phyloP scores from a whole-genome alignment of 352 stramenopile genomes.

The Phytophthora kernoviae region DNA sequence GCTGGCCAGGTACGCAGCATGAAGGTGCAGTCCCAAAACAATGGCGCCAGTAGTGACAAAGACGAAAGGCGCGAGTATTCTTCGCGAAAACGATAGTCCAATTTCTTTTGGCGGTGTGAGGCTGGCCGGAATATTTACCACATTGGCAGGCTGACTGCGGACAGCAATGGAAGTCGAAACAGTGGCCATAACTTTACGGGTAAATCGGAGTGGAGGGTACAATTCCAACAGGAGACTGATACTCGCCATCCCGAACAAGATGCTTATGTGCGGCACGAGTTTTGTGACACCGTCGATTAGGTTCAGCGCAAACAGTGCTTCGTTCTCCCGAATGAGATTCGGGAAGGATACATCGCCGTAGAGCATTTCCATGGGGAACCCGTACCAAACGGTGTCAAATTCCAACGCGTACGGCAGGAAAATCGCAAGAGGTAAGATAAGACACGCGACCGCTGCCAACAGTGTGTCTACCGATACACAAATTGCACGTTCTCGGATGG shows the following conservation, averaged over 20 bases:
- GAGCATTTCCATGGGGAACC: slow-evolving; percentile 40
- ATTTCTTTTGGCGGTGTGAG: neutral
- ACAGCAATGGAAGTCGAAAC: slow-evolving; percentile 2
- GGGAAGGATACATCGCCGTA: slow-evolving; percentile 53
- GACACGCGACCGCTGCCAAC: slow-evolving; percentile 3
- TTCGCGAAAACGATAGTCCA: slow-evolving; percentile 6
- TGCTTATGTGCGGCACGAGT: slow-evolving; percentile 41
- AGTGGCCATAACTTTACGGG: neutral
- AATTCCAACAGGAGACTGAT: slow-evolving; percentile 33
- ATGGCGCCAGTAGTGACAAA: slow-evolving; percentile 13
- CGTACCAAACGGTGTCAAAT: slow-evolving; percentile 32
- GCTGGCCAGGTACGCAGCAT: slow-evolving; percentile 3
- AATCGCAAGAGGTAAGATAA: slow-evolving; percentile 22
- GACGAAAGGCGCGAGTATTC: slow-evolving; percentile 19
- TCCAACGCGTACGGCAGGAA: slow-evolving; percentile 26
- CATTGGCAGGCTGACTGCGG: neutral
- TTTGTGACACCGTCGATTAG: slow-evolving; percentile 36
- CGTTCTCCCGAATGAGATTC: slow-evolving; percentile 53
- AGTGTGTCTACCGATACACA: slow-evolving; percentile 20
- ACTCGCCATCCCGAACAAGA: slow-evolving; percentile 41
- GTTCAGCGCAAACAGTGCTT: slow-evolving; percentile 38
- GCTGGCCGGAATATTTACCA: neutral
- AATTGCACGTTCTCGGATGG: slow-evolving; percentile 27
- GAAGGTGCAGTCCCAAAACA: slow-evolving; percentile 21
- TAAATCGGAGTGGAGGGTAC: slow-evolving; percentile 8